Conservation (phyloP, 768 basidiomycete species). For the Mrakia gelida region DNA sequence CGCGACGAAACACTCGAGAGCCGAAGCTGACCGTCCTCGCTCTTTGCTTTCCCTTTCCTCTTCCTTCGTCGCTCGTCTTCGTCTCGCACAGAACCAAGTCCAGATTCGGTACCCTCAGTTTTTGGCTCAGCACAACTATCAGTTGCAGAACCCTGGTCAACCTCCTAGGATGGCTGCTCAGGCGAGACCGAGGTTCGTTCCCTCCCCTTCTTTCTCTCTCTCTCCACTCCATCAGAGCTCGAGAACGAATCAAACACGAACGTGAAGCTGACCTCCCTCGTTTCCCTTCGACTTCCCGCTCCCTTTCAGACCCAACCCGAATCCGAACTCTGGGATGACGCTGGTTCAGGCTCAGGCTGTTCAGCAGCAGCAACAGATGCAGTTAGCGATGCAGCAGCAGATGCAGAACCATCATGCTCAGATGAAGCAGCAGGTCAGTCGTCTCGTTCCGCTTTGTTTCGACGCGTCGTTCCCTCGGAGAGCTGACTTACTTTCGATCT, state of each 20-base stretch:
- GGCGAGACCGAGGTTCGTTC: not conserved
- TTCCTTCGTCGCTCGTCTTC: not conserved
- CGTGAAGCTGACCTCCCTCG: not conserved
- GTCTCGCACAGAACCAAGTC: not conserved
- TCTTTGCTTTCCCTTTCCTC: not conserved
- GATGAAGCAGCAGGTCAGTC: not conserved
- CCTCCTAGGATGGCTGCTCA: not conserved
- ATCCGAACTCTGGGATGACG: not conserved
- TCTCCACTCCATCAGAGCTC: not conserved
- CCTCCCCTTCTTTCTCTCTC: not conserved
- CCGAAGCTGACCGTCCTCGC: not conserved
- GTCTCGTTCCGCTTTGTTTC: not conserved
- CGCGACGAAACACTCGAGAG: not conserved
- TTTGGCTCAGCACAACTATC: not conserved
- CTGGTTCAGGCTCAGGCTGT: not conserved
- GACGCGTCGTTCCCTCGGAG: not conserved
- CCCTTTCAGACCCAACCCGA: not conserved
- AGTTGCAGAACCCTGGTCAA: not conserved
- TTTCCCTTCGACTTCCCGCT: not conserved
- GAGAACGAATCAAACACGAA: no score
- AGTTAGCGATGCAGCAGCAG: conserved; percentile 3
- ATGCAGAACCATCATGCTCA: conserved; percentile 14
- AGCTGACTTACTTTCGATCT: no score
- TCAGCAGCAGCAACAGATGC: conserved; percentile 4
- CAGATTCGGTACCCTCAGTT: not conserved